phyloP scores from a whole-genome alignment of 169 alveolate species.

The Plasmodium reichenowi region DNA sequence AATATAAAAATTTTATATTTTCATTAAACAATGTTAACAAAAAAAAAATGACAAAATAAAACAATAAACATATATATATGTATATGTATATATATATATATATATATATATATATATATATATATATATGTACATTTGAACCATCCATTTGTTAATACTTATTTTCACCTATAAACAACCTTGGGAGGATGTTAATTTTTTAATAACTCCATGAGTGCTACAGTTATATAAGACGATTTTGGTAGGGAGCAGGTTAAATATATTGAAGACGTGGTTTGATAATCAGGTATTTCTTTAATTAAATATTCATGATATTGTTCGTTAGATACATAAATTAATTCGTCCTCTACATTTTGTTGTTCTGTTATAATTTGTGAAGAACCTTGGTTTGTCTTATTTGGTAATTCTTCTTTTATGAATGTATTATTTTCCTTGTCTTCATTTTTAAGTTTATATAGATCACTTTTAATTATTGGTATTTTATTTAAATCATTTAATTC shows the following conservation, averaged over 20 bases:
- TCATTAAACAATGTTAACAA: too few species aligned
- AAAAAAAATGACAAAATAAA: too few species aligned
- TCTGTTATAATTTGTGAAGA: background rate
- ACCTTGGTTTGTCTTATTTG: background rate
- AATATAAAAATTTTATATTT: too few species aligned
- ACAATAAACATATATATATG: too few species aligned
- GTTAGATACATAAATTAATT: slow-evolving; percentile 12
- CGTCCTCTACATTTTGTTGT: slow-evolving; percentile 8
- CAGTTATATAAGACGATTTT: slow-evolving; percentile 82
- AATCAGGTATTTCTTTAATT: slow-evolving; percentile 61
- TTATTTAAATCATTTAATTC: slow-evolving; percentile 78
- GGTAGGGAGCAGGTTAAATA: slow-evolving; percentile 79
- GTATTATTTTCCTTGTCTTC: background rate
- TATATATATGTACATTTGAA: too few species aligned
- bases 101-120: too few species aligned
- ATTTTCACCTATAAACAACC: too few species aligned
- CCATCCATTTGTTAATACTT: too few species aligned
- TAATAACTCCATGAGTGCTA: slow-evolving; percentile 80
- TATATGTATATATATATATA: too few species aligned
- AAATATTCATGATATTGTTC: slow-evolving; percentile 48
- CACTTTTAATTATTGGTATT: slow-evolving; percentile 74
- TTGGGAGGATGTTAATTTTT: slow-evolving; percentile 17
- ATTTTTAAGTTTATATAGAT: slow-evolving; percentile 17
- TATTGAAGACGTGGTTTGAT: slow-evolving; percentile 48
- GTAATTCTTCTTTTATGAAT: background rate